Evolutionary conservation across 2,329 filamentous ascomycete genomes (phyloP), one percentile per base, ranked within the genome.

Genomic region (Ophiocordyceps camponoti-rufipedis): DNA sequence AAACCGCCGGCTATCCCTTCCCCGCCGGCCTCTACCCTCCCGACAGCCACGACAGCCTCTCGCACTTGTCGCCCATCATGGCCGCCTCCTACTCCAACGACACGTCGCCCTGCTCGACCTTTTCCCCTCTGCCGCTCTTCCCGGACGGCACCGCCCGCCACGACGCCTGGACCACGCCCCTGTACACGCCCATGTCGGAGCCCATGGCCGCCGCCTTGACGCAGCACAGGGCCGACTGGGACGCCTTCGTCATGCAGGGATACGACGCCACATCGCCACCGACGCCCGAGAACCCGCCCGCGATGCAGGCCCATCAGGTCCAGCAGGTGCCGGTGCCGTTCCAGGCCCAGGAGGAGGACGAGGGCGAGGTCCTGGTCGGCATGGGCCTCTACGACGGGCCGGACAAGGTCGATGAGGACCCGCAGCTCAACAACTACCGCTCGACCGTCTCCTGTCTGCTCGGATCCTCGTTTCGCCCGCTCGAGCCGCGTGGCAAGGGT

Each of bases 321-420:
- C 23, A 23, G 43, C 71, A 74, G 47, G 57, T 62, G 6, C 67
- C 70, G 44, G 60, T 40, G n/a, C 38, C 66, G 11, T 74, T 69
- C 49, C 63, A 71, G 46, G 52, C 69, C 6, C 60, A 75, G 38
- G 56, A 64, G 11, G 67, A 74, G 43, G 75, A 76, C 28, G 75
- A 75, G 42, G 80, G 77, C 35, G 82, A 87, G 54, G 80, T 86
- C 48, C 69, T 89, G 2, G 71, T 87, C n/a, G 84, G 84, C 18
- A 80, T 91, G 73, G 85, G 85, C 1, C 71, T 91, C 0, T 91
- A 91, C 59, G 84, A 86, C 54, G 66, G 74, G 5, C 82, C 82
- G 0, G 80, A 23, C 23, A 72, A 74, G 54, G 54, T 60, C 40
- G 61, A 68, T 8, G 62, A 65, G 18, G 70, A 73, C 46, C 63